Evolutionary conservation across 176 grass and related monocot species (phyloP).

Genomic region (Paspalum notatum): DNA sequence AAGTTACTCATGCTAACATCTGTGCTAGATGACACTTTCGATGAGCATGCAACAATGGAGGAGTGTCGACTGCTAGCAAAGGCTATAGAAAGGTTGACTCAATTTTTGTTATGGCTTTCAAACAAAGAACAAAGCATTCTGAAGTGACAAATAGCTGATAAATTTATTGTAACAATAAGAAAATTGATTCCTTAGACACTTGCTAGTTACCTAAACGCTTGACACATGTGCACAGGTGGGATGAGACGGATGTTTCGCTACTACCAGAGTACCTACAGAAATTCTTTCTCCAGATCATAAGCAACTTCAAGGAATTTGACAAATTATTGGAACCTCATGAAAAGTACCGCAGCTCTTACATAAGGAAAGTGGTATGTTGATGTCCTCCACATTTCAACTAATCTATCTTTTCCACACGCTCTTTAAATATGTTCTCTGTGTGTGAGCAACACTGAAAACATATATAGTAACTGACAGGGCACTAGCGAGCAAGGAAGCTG

Average conservation of each 20-base stretch:
- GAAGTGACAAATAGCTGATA: too few relatives aligned
- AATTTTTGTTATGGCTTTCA: background rate
- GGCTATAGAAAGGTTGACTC: slow-evolving; percentile 49
- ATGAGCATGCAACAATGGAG: slow-evolving; percentile 43
- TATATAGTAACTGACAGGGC: too few relatives aligned
- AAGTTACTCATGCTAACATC: background rate
- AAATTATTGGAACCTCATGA: background rate
- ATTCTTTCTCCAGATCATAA: slow-evolving; percentile 21
- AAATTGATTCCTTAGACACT: background rate
- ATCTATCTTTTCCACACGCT: background rate
- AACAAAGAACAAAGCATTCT: background rate
- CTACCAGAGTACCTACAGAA: slow-evolving; percentile 30
- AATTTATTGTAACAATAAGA: background rate
- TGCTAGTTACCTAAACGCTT: background rate
- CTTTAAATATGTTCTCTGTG: background rate
- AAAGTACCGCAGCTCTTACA: slow-evolving; percentile 26
- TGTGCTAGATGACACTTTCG: slow-evolving; percentile 54
- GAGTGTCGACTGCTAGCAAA: slow-evolving; percentile 16
- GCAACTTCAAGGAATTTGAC: slow-evolving; percentile 27
- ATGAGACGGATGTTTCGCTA: background rate
- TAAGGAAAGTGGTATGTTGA: background rate
- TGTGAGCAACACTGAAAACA: background rate
- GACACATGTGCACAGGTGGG: slow-evolving; percentile 39
- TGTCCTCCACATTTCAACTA: background rate
- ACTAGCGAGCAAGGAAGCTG: too few relatives aligned